Base-by-base conservation (phyloP, 805 yeast species). In the Metschnikowia sp. region DNA sequence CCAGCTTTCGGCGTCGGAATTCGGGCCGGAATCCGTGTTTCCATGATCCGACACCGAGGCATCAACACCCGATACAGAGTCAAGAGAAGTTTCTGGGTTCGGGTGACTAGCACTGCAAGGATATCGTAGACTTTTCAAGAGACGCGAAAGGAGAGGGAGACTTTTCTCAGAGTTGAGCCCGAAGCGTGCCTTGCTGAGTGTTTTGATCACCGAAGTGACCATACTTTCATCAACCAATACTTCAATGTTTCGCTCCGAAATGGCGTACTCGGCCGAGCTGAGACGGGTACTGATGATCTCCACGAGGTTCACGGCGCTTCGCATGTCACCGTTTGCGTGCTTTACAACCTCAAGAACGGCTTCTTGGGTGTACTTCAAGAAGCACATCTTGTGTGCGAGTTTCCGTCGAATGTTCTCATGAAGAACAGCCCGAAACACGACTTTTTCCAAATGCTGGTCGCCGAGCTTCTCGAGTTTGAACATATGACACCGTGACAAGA, bases 401-500 rank as follows among this genome's bases (percentile, higher is more conserved):
- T 58, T 55, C 19, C 69, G 56, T 31, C 63, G 53, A 3, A 59
- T 58, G 47, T 69, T 69, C 46, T 68, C 72, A 31, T 44, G 54
- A 6, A 77, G 66, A 8, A 85, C 61, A 0, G 92, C 95, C 41
- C 82, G 73, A 1, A 69, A 62, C 1, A 88, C 61, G 4, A 91
- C 79, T 11, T 62, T 62, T 18, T 60, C 61, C 19, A 86, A 62
- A 39, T 90, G 89, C 2, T 64, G 65, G 1, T 57, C 51, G 0
- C 64, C 60, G 30, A 90, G 71, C 48, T 78, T 76, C 39, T 78
- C 72, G 51, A 94, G 69, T 6, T 83, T 83, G 61, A 90, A 86
- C 0, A 89, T 81, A 48, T 90, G 84, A 59, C 96, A 88, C 48
- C 99, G 69, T 6, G 96, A 88, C 28, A 89, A 63, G 32, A 94